Evolutionary conservation across 805 yeast genomes (phyloP), one percentile per base, ranked within the genome.

Genomic region (Diddensiella caesifluorescens): DNA sequence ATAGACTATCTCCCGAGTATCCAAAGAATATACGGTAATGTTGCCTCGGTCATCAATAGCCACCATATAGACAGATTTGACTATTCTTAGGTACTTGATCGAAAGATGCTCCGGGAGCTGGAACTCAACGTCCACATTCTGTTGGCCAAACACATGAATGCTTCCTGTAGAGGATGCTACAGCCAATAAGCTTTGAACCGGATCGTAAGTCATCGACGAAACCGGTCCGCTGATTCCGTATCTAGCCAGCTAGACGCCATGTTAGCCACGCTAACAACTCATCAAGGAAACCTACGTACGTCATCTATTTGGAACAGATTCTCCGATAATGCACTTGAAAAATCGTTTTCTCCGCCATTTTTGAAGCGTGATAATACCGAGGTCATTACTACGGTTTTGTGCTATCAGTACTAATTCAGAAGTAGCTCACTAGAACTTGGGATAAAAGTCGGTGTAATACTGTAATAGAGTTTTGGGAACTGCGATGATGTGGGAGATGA

Each of bases 141-240:
- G 78, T 55, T 83, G 90, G 1, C 97, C 98, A 56, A 79, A 81
- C 3, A 92, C 81, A 49, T 84, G 80, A 12, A 92, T 69, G 34
- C 77, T 77, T 30, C 88, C 85, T 5, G 64, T 57, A 27, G 72
- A 78, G 0, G 95, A 87, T 2, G 88, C 81, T 0, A 87, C 66
- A 0, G 96, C 97, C 53, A 88, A 62, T 21, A 92, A 69, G 41
- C 92, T 77, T 61, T 92, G 98, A 1, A 85, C 79, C 2, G 95
- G 95, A 59, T 92, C 97, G 62, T 72, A 84, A 0, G 92, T 94
- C 29, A 79, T 57, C 0, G 85, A 77, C 26, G 76, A 65, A 5
- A 84, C 74, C 10, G 73, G 72, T 9, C 94, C 90, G 13, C 72
- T 67, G 25, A 82, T 55, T 2, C 92, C 92, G 53, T 75, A 79